Base-by-base conservation (phyloP, 2,329 filamentous ascomycete genomes). In the Neonectria hederae region DNA sequence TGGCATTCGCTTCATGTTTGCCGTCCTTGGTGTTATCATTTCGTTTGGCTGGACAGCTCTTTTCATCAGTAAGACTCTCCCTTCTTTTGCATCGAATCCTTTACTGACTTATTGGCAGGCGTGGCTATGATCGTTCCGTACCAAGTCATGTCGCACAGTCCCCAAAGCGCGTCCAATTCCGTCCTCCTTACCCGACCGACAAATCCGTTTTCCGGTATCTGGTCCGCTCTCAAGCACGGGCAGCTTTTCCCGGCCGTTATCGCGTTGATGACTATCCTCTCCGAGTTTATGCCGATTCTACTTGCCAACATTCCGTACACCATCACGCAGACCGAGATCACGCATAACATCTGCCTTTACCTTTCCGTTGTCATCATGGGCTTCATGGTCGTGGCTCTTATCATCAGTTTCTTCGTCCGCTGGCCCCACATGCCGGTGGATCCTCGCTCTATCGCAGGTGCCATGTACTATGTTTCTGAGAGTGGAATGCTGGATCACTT, bases 271-370 rank as follows among this genome's bases (percentile, higher is more conserved):
- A 76, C 82, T 4, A 78, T 85, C 22, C 74, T 85, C 2, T 79
- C 83, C 22, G 83, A 86, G 53, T 80, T 84, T 52, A 79, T 86
- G n/a, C 84, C 83, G 1, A 75, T 85, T 21, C 75, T 83, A 2
- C 77, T 86, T 3, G 78, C 82, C 67, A 85, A 84, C 64, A 77
- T 86, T 2, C 81, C 83, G 0, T 84, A 83, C 71, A 82, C 78
- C 56, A 76, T 80, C 2, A 78, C 80, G 0, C 80, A 83, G 55
- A 79, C 78, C 0, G 72, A 76, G 35, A 70, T 71, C 17, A 78
- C 82, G 0, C 80, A 83, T 52, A 75, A 75, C 0, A 73, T 80
- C 6, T 85, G 81, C 65, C 77, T 81, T 0, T 78, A 79, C 28
- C 63, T 84, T 10, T 76, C 77, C 1, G 75, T 79, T 2, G 67